Percentiles rank a stretch among this genome's conserved stretches.
Conservation (phyloP, 192 early-diverging fungal genomes). For the Coemansia erecta region DNA sequence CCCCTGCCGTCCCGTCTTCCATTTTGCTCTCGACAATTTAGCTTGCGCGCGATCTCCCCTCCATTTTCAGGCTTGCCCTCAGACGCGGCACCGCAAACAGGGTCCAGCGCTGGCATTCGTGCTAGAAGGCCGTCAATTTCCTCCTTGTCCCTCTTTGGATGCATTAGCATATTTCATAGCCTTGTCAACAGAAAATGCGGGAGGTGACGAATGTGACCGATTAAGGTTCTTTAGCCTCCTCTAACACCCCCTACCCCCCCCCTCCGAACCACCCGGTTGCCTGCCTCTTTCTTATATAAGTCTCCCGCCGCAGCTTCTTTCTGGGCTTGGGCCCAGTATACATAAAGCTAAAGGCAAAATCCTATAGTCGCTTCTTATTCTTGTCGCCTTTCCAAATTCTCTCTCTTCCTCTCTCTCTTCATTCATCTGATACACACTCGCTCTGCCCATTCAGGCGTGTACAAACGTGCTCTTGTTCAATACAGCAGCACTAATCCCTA, state of each 20-base stretch:
- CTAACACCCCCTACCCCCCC: conserved; percentile 9
- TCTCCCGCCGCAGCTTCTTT: conserved; percentile 6
- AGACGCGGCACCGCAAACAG: conserved; percentile 6
- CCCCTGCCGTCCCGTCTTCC: background rate
- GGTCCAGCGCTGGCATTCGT: conserved; percentile 11
- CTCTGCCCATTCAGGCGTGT: background rate
- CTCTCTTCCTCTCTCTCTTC: background rate
- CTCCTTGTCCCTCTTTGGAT: conserved; percentile 1
- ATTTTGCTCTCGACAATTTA: conserved; percentile 1
- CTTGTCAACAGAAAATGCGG: background rate
- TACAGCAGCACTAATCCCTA: too few relatives aligned
- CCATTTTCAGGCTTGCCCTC: background rate
- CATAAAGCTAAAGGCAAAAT: conserved; percentile 5
- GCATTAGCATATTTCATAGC: background rate
- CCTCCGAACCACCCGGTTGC: conserved; percentile 1
- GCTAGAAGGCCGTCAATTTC: background rate
- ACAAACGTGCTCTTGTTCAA: background rate
- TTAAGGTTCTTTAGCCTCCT: conserved; percentile 15
- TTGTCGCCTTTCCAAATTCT: background rate
- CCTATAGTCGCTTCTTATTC: background rate
- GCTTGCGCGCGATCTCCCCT: conserved; percentile 1
- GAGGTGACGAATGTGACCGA: conserved; percentile 9
- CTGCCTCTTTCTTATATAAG: conserved; percentile 6
- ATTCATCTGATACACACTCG: background rate
- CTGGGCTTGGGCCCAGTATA: conserved; percentile 7